Base-by-base conservation (phyloP, 257 asterid genomes). In the Henckelia pumila region DNA sequence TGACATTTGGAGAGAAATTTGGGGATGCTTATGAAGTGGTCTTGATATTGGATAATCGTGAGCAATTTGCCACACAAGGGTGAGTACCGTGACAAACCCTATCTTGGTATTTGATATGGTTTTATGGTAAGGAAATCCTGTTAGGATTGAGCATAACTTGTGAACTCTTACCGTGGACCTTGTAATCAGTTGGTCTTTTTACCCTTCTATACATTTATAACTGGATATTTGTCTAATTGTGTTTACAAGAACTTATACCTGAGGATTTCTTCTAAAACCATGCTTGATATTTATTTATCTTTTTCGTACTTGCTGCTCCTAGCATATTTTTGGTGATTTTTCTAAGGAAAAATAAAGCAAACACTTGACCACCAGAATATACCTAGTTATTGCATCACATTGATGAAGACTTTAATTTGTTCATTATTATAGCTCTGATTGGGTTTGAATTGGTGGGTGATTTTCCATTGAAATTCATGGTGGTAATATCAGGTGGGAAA, bases 21-120 rank as follows among this genome's bases (percentile, higher is more conserved):
- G 88, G 83, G 71, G 99, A 90, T 82, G 86, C 81, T 44, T 93
- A 90, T 82, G 92, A 80, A 80, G 91, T 93, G 64, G 59, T 85
- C 71, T 71, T 93, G 84, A 78, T 93, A 79, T 81, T 93, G 72
- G 99, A 93, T 83, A 81, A 91, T 64, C 85, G 99, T 75, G 99
- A 93, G 78, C 94, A 88, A 35, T 93, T 93, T 72, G 88, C 95
- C 79, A 80, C 75, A 23, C 83, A 76, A 74, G 96, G 96, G 99
- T 90, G 78, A 84, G 91, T 56, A 30, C 62, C 19, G 57, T 53
- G 62, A 58, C 53, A 19, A 73, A 17, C 26, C 47, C 56, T 47
- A 35, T 60, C 64, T 57, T 55, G 72, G 64, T 13, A 26, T 44
- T 49, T 37, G 10, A 20, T 50, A n/a, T 50, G 22, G 7, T 56